These are phyloP conservation scores for Candida succiphila DNA, from an alignment of 805 yeast species.

Conservation along the genomic window DNA sequence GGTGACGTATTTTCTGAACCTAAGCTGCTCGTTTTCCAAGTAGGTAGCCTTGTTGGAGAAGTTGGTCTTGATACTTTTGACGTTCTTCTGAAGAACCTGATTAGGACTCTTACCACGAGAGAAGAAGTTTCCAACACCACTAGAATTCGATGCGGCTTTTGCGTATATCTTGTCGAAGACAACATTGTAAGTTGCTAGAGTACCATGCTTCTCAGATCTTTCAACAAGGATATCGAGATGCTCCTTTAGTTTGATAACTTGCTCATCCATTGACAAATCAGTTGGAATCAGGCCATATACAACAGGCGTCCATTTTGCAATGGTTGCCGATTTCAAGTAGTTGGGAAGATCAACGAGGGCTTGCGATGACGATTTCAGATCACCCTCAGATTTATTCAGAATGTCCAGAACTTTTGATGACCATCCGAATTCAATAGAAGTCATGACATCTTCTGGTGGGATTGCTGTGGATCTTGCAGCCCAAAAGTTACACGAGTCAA, in stretches of 20 bases:
- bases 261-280: conserved; percentile 22
- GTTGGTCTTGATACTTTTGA: conserved; percentile 26
- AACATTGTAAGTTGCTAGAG: conserved; percentile 3
- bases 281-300: conserved; percentile 18
- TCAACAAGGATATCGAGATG: conserved; percentile 30
- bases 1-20: conserved; percentile 34
- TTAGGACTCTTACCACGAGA: neutral
- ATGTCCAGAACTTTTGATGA: conserved; percentile 15
- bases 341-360: conserved; percentile 4
- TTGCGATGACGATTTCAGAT: conserved; percentile 7
- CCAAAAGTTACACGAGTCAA: conserved; percentile 83
- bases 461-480: conserved; percentile 76
- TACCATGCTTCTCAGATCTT: conserved; percentile 33
- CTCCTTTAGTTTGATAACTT: conserved; percentile 26
- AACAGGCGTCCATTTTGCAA: conserved; percentile 33
- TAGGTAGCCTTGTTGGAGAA: conserved; percentile 31
- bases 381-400: conserved; percentile 8
- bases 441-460: conserved; percentile 63
- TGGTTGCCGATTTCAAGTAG: conserved; percentile 20
- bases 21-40: conserved; percentile 32
- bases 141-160: neutral
- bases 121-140: neutral
- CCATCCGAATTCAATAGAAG: conserved; percentile 85
- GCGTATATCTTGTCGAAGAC: neutral
- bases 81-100: conserved; percentile 16